Base-by-base conservation (phyloP, 1,139 yeast genomes). In the Taphrina sp. region DNA sequence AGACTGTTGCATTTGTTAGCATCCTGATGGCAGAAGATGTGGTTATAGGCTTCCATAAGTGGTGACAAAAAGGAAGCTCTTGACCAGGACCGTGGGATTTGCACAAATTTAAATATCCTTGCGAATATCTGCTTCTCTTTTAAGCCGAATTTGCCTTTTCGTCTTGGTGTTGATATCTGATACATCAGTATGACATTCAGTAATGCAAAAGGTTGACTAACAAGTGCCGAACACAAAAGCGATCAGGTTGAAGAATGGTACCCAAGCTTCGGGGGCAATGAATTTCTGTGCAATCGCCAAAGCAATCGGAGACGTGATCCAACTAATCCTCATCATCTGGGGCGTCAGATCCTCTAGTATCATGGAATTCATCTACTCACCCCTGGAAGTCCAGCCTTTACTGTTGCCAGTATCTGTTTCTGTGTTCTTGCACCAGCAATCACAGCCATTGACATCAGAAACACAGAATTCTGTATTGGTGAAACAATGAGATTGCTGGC, bases 261-360 rank as follows among this genome's bases (percentile, higher is more conserved):
- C 88, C 96, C 96, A 88, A 46, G 84, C 76, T 61, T 83, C 82
- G 12, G 88, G 88, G 16, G 80, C 77, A 29, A 88, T 67, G 65
- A 77, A 84, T 58, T 75, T 80, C 67, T 88, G 95, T n/a, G 95
- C 95, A 56, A 84, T 63, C 1, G 81, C 72, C 66, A 85, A 70
- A 4, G 84, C 77, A 16, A 80, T 64, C 10, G 85, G 82, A 33
- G 86, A 80, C 5, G 88, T 78, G 41, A 80, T 66, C 75, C 86
- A 78, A 10, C 88, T 80, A 5, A 85, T 75, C 63, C 76, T 78
- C 63, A 83, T 72, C 16, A 45, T 36, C 57, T 52, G 16, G n/a
- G 36, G 10, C 12, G 10, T 12, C 31, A 26, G 31, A 12, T 26
- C 7, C 12, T 26, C 12, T 26, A 26, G 7, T 12, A 12, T 26